Evolutionary conservation across 768 basidiomycete species (phyloP), one percentile per base, ranked within the genome.

Genomic region (Termitomyces sp.): DNA sequence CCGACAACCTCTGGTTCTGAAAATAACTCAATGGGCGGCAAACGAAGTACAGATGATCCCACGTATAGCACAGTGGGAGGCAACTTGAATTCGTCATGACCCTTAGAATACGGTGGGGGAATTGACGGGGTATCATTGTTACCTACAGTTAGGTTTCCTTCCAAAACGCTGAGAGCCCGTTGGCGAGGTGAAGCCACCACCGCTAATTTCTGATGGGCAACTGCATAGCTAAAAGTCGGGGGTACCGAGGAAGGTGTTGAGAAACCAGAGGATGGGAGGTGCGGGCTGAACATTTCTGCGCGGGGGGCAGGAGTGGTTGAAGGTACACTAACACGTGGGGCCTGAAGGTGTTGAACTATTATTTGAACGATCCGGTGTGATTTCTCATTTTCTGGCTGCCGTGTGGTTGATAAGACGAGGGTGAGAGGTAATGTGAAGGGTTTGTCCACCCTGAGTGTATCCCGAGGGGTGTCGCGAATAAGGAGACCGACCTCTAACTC

Each of bases 311-410:
- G 58, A 5, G 71, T 58, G 48, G 29, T 63, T 5, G 66, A 60
- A 14, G 66, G 32, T 17, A 67, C 48, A 11, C 65, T 56, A 25
- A 65, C 63, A 10, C 71, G 77, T 15, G 77, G 76, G 20, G 81
- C 79, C 48, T 81, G 79, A 14, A 90, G 72, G 66, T 89, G 88
- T 66, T 94, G 92, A 7, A 92, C 78, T 17, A 80, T 87, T 32
- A 92, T 71, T 12, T 73, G 72, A 32, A 87, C 65, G 6, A 76
- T 68, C 29, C 86, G 79, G 50, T 76, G 75, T 31, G 67, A 61
- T 57, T 66, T 51, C 37, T 66, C 69, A 38, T 67, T 69, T 29
- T 71, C 71, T 38, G 74, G 62, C 4, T 79, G 78, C n/a, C 82
- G 66, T 7, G 72, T 65, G 9, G 81, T 79, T 4, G 84, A 79